Evolutionary conservation across 768 basidiomycete species (phyloP).

Genomic region (Pulveroboletus sp.): DNA sequence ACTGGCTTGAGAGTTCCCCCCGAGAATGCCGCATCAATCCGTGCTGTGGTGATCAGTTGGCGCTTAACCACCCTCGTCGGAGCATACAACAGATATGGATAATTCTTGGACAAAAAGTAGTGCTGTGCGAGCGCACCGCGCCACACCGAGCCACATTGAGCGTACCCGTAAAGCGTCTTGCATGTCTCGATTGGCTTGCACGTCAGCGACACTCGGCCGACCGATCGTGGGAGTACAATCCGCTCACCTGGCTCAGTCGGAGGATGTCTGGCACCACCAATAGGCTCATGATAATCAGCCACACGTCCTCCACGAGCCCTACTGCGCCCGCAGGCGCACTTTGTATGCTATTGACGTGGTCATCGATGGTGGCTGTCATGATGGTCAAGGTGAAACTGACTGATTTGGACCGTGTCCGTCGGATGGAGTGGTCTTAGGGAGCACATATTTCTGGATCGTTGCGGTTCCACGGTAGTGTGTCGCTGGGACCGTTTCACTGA

Average conservation of each 20-base stretch:
- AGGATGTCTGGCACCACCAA: slow-evolving; percentile 23
- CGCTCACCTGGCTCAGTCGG: slow-evolving; percentile 24
- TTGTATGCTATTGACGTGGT: background rate
- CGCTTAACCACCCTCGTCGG: slow-evolving; percentile 16
- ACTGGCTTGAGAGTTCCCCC: slow-evolving; percentile 10
- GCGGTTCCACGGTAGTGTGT: too few relatives aligned
- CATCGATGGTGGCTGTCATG: background rate
- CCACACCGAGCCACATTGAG: slow-evolving; percentile 25
- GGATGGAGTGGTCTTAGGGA: too few relatives aligned
- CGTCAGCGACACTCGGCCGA: background rate
- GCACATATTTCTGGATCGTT: too few relatives aligned
- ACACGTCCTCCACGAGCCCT: slow-evolving; percentile 25
- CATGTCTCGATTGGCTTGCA: slow-evolving; percentile 18
- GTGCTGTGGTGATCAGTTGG: slow-evolving; percentile 23
- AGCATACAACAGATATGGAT: slow-evolving; percentile 21
- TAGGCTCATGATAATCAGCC: slow-evolving; percentile 27
- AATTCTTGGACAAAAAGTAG: slow-evolving; percentile 24
- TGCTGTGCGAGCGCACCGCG: slow-evolving; percentile 11
- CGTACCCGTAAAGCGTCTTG: slow-evolving; percentile 20
- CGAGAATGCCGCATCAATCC: slow-evolving; percentile 22
- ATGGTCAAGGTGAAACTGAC: background rate
- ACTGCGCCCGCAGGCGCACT: background rate
- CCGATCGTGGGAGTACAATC: too few relatives aligned
- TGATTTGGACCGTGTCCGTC: too few relatives aligned
- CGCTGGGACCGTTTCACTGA: too few relatives aligned